A percentile compares a stretch with the other conserved stretches of the same genome.
phyloP scores from a whole-genome alignment of 768 basidiomycete genomes.

The Boletus sp. region DNA sequence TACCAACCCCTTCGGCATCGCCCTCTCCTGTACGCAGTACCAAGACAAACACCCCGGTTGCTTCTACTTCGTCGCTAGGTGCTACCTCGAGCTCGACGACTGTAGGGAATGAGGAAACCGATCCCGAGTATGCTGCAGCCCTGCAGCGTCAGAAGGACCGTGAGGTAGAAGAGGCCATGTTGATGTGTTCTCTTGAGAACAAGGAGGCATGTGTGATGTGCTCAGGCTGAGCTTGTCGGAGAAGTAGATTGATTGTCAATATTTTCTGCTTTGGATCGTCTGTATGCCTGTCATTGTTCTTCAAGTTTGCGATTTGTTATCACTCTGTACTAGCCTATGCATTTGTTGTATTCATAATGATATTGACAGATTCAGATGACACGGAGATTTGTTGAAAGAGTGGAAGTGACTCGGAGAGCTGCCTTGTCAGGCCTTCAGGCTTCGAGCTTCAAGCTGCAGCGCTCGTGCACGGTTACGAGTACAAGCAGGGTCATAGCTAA shows the following conservation, averaged over 20 bases:
- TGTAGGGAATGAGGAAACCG: conserved; percentile 38
- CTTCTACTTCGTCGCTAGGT: conserved; percentile 17
- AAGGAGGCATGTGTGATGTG: conserved; percentile 95
- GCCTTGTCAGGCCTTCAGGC: too few species aligned
- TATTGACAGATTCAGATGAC: conserved; percentile 6
- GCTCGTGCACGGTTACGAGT: too few species aligned
- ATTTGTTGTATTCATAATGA: conserved; percentile 12
- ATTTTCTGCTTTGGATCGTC: conserved; percentile 3
- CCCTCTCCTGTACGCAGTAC: conserved; percentile 29
- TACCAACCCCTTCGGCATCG: conserved; percentile 26
- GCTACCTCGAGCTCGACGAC: conserved; percentile 17
- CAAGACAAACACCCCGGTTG: conserved; percentile 34
- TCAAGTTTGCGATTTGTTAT: neutral
- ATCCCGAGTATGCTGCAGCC: conserved; percentile 80
- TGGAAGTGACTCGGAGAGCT: too few species aligned
- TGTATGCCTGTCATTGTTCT: conserved; percentile 2
- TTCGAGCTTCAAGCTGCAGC: too few species aligned
- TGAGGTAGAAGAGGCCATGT: conserved; percentile 77
- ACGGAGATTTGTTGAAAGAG: neutral
- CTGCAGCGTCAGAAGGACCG: conserved; percentile 66
- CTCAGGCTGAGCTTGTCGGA: conserved; percentile 53
- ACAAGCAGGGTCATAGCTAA: too few species aligned
- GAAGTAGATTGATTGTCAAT: neutral
- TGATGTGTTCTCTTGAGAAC: conserved; percentile 86
- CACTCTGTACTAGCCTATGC: conserved; percentile 13